Evolutionary conservation across 2,329 filamentous ascomycete genomes (phyloP).

Genomic region (Exophiala viscosa): DNA sequence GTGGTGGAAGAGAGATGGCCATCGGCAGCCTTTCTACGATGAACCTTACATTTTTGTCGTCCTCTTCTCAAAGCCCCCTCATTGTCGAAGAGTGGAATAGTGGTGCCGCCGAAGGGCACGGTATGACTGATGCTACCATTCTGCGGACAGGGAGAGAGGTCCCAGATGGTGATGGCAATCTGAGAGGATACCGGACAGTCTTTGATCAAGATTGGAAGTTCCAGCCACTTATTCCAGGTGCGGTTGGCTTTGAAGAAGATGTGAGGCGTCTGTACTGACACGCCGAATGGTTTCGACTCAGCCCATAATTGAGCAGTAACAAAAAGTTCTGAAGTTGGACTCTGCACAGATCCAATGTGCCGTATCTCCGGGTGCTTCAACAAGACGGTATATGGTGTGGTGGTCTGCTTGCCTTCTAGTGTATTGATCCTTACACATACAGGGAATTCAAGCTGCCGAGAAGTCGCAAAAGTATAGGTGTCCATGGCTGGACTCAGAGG

Average conservation of each 20-base stretch:
- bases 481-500: constrained; percentile 62
- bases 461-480: constrained; percentile 91
- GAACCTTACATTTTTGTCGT: constrained; percentile 82
- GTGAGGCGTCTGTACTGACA: constrained; percentile 88
- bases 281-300: constrained; percentile 88
- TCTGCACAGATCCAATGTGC: constrained; percentile 81
- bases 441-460: constrained; percentile 74
- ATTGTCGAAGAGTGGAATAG: constrained; percentile 83
- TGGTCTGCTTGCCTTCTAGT: constrained; percentile 73
- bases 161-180: constrained; percentile 92
- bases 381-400: constrained; percentile 72
- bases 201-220: constrained; percentile 78
- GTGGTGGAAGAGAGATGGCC: constrained; percentile 77
- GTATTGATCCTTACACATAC: constrained; percentile 64
- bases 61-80: constrained; percentile 91
- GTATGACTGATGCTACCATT: constrained; percentile 68
- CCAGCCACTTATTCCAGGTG: constrained; percentile 95
- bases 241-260: constrained; percentile 72
- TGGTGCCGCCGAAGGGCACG: constrained; percentile 91
- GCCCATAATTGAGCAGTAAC: constrained; percentile 92
- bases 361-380: constrained; percentile 74
- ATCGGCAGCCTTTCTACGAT: constrained; percentile 79
- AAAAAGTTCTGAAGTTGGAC: constrained; percentile 77
- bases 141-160: constrained; percentile 75
- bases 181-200: constrained; percentile 76